Evolutionary conservation across 208 protist genomes (phyloP).

Genomic region (Leptomonas seymouri): DNA sequence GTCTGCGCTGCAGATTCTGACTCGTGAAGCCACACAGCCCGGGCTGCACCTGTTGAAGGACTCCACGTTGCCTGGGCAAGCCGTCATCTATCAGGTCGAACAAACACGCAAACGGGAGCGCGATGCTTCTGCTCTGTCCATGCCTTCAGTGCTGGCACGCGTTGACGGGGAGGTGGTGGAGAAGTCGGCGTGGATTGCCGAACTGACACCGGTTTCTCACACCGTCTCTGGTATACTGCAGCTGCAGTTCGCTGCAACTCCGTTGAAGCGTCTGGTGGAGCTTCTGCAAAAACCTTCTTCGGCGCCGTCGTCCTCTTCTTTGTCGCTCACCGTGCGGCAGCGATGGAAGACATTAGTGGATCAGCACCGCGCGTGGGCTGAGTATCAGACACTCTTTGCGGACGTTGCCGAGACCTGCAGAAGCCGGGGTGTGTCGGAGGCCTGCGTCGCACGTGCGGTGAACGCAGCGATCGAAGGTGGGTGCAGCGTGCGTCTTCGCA

Average conservation of each 20-base stretch:
- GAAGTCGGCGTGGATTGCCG: slow-evolving; percentile 38
- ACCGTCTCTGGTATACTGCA: slow-evolving; percentile 37
- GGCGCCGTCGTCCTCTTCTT: neutral
- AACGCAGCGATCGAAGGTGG: slow-evolving; percentile 28
- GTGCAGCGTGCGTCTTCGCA: slow-evolving; percentile 56
- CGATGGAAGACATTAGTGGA: slow-evolving; percentile 31
- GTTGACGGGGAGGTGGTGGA: slow-evolving; percentile 21
- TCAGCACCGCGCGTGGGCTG: slow-evolving; percentile 25
- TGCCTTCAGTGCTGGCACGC: slow-evolving; percentile 30
- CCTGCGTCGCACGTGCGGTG: slow-evolving; percentile 33
- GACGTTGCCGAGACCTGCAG: slow-evolving; percentile 26
- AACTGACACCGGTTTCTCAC: slow-evolving; percentile 33
- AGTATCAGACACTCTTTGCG: slow-evolving; percentile 33
- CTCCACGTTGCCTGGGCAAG: slow-evolving; percentile 43
- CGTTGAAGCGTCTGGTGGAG: slow-evolving; percentile 37
- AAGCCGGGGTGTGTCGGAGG: slow-evolving; percentile 25
- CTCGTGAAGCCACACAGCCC: slow-evolving; percentile 38
- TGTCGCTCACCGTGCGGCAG: neutral
- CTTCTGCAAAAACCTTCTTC: slow-evolving; percentile 11
- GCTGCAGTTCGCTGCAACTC: slow-evolving; percentile 36
- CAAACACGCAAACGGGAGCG: slow-evolving; percentile 29
- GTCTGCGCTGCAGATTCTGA: slow-evolving; percentile 45
- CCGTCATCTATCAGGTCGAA: slow-evolving; percentile 38
- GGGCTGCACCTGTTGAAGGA: slow-evolving; percentile 67
- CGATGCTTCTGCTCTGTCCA: slow-evolving; percentile 17